These are phyloP conservation scores for Trichophyton equinum DNA, from an alignment of 2,329 filamentous ascomycete species.

Conservation along the genomic window DNA sequence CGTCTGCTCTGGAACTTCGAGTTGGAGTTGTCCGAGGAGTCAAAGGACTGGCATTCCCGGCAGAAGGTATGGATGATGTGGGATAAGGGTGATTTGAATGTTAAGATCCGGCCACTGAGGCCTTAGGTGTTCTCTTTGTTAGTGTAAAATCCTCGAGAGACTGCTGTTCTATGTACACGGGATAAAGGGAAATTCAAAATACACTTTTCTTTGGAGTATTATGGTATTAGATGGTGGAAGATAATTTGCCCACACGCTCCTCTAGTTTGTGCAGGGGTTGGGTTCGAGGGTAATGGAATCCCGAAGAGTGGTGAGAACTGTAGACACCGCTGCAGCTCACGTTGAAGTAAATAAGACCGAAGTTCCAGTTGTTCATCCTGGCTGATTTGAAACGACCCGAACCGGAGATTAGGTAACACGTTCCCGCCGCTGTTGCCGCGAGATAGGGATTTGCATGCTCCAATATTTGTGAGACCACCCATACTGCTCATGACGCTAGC, in stretches of 20 bases:
- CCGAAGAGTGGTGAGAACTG: not conserved
- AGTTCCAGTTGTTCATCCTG: not conserved
- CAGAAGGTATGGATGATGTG: not conserved
- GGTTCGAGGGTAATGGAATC: not conserved
- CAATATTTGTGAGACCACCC: not conserved
- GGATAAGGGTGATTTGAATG: not conserved
- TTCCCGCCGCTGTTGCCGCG: not conserved
- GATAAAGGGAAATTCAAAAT: not conserved
- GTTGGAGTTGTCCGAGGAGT: conserved; percentile 12
- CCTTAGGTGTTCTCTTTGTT: not conserved
- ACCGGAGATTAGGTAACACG: not conserved
- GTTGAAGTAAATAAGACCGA: not conserved
- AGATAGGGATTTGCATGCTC: not conserved
- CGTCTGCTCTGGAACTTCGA: conserved; percentile 18
- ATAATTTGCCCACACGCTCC: not conserved
- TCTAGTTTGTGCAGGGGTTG: not conserved
- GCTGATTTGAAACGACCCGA: not conserved
- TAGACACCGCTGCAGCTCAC: not conserved
- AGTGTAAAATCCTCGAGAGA: not conserved
- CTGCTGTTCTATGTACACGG: not conserved
- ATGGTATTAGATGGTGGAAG: not conserved
- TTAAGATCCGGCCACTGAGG: not conserved
- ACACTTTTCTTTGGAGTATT: not conserved
- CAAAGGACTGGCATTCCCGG: conserved; percentile 11
- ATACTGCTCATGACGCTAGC: not conserved